Conservation (phyloP, 2,329 filamentous ascomycete genomes). For the Ophiognomonia clavigignenti-juglandacearum region DNA sequence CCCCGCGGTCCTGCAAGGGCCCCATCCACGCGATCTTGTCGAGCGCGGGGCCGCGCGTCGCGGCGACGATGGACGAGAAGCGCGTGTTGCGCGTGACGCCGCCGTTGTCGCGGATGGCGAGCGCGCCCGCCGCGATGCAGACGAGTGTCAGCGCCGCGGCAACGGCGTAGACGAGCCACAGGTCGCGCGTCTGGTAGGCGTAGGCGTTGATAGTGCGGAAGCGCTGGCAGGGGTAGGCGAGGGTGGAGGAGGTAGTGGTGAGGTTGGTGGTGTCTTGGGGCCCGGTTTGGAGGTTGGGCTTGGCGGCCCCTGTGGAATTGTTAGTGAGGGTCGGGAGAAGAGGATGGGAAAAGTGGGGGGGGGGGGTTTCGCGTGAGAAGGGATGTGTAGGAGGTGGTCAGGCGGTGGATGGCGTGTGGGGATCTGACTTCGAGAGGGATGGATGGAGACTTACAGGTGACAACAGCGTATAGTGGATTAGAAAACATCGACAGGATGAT, state of each 20-base stretch:
- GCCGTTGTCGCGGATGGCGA: slow-evolving; percentile 29
- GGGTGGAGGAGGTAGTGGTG: slow-evolving; percentile 1
- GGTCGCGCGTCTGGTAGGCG: slow-evolving; percentile 27
- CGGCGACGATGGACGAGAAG: slow-evolving; percentile 37
- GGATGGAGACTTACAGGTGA: slow-evolving; percentile 1
- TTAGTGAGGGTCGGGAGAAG: not conserved
- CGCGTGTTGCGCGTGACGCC: slow-evolving; percentile 31
- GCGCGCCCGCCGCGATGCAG: slow-evolving; percentile 28
- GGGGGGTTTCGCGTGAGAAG: no score
- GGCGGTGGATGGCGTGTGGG: no score
- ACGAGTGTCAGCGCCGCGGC: slow-evolving; percentile 20
- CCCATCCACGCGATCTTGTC: slow-evolving; percentile 28
- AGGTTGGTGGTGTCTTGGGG: no score
- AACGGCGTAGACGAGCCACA: slow-evolving; percentile 27
- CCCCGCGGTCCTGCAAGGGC: slow-evolving; percentile 12
- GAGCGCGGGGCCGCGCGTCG: slow-evolving; percentile 34
- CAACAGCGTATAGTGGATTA: slow-evolving; percentile 13
- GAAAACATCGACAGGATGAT: slow-evolving; percentile 17
- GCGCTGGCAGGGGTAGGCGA: slow-evolving; percentile 28
- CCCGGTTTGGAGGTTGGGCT: slow-evolving; percentile 23
- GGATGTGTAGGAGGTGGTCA: no score
- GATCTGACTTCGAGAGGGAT: not conserved
- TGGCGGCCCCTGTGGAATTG: slow-evolving; percentile 21
- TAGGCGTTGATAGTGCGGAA: slow-evolving; percentile 29
- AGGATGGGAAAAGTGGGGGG: not conserved